Evolutionary conservation across 257 asterid species (phyloP).

Genomic region (Solanum tarijense): DNA sequence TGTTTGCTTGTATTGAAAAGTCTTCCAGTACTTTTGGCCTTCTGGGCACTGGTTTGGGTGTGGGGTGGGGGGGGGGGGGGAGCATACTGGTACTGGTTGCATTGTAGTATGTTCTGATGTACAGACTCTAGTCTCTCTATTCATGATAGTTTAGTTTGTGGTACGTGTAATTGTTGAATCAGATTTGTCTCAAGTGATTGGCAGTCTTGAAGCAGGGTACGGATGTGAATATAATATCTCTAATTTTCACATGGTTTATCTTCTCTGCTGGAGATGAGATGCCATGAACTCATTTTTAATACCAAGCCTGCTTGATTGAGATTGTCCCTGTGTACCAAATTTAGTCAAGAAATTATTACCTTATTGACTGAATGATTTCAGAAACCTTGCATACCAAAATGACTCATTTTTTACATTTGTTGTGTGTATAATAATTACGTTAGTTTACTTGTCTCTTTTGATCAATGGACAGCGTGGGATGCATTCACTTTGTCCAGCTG

Average conservation of each 20-base stretch:
- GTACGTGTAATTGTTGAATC: not conserved
- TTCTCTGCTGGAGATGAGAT: not conserved
- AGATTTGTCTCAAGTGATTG: not conserved
- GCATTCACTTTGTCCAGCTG: conserved; percentile 98
- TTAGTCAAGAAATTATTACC: not conserved
- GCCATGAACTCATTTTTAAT: not conserved
- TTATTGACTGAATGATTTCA: not conserved
- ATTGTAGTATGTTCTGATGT: not conserved
- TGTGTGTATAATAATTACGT: not conserved
- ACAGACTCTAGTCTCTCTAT: not conserved
- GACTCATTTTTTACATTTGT: not conserved
- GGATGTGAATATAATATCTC: not conserved
- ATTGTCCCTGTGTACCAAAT: not conserved
- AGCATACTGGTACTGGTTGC: not conserved
- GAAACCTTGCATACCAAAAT: not conserved
- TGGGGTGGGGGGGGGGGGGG: not conserved
- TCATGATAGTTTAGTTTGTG: not conserved
- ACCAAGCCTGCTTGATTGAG: not conserved
- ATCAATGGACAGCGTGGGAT: conserved; percentile 56
- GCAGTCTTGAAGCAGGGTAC: not conserved
- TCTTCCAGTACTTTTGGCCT: not conserved
- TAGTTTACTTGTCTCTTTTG: not conserved
- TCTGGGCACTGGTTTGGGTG: not conserved
- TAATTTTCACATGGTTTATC: not conserved
- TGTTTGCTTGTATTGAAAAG: not conserved